These are phyloP conservation scores for Microdochium bolleyi DNA, from an alignment of 2,329 filamentous ascomycete genomes.

Conservation along the genomic window DNA sequence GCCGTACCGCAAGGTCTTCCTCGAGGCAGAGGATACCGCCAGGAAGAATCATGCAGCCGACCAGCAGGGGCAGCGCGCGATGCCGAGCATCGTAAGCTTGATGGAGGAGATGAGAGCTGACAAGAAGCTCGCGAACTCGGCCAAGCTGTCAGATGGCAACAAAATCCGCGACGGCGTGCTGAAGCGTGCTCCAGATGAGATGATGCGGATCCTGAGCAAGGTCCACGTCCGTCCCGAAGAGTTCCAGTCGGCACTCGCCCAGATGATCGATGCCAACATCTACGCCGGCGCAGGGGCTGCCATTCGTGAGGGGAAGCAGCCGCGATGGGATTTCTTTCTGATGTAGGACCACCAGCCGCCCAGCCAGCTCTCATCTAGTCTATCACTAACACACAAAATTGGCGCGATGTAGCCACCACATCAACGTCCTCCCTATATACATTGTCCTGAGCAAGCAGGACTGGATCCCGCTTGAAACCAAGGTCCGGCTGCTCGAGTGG, in stretches of 20 bases:
- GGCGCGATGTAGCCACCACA: constrained; percentile 56
- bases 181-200: constrained; percentile 51
- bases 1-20: constrained; percentile 42
- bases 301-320: constrained; percentile 52
- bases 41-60: constrained; percentile 10
- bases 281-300: constrained; percentile 46
- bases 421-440: constrained; percentile 69
- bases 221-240: constrained; percentile 49
- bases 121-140: constrained; percentile 46
- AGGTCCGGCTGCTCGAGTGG: constrained; percentile 69
- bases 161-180: constrained; percentile 65
- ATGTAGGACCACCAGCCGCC: constrained; percentile 30
- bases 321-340: constrained; percentile 76
- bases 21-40: constrained; percentile 40
- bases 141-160: constrained; percentile 44
- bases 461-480: constrained; percentile 53
- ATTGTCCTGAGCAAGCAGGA: constrained; percentile 52
- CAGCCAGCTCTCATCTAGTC: background rate
- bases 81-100: constrained; percentile 46
- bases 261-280: constrained; percentile 61
- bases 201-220: constrained; percentile 51
- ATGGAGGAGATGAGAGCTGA: constrained; percentile 51
- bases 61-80: constrained; percentile 15
- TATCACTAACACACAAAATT: background rate
- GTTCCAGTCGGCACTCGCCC: constrained; percentile 42